These are phyloP conservation scores for Neurospora sp. DNA, from an alignment of 495 filamentous ascomycete genomes.

Conservation along the genomic window DNA sequence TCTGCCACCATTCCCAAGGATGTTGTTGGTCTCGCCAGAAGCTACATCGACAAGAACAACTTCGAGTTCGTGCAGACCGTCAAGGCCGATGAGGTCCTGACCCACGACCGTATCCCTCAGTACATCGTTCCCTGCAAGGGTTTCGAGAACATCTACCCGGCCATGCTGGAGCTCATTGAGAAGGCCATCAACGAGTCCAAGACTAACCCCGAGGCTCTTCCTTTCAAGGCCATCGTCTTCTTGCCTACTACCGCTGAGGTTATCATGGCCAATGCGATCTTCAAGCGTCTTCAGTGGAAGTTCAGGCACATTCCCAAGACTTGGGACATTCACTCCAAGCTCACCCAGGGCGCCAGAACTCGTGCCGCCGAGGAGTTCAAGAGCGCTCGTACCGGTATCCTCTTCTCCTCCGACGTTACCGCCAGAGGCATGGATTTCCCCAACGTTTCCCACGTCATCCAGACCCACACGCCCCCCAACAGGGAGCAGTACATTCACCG, in stretches of 20 bases:
- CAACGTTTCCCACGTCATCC: slow-evolving; percentile 82
- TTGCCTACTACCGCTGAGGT: slow-evolving; percentile 69
- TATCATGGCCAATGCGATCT: slow-evolving; percentile 47
- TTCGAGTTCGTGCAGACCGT: slow-evolving; percentile 83
- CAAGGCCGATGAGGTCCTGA: slow-evolving; percentile 64
- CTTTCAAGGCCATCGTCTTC: slow-evolving; percentile 93
- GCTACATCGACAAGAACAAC: slow-evolving; percentile 37
- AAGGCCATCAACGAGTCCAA: slow-evolving; percentile 36
- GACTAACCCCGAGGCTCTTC: slow-evolving; percentile 30
- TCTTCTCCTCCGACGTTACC: slow-evolving; percentile 90
- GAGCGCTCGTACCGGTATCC: slow-evolving; percentile 49
- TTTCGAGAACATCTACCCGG: slow-evolving; percentile 64
- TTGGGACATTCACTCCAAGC: slow-evolving; percentile 67
- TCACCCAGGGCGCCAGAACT: slow-evolving; percentile 61
- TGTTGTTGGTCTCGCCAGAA: slow-evolving; percentile 67
- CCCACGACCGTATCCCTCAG: slow-evolving; percentile 77
- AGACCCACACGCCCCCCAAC: slow-evolving; percentile 61
- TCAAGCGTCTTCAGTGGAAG: slow-evolving; percentile 40
- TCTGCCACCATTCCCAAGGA: slow-evolving; percentile 84
- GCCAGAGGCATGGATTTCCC: slow-evolving; percentile 97
- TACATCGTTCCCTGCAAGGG: slow-evolving; percentile 52
- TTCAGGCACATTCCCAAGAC: slow-evolving; percentile 28
- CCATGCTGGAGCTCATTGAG: slow-evolving; percentile 63
- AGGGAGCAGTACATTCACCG: slow-evolving; percentile 84
- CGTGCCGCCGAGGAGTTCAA: slow-evolving; percentile 63